Percentiles rank a stretch among this genome's conserved stretches.
Conservation (phyloP, 2,329 filamentous ascomycete species). For the Cryphonectria carpinicola region DNA sequence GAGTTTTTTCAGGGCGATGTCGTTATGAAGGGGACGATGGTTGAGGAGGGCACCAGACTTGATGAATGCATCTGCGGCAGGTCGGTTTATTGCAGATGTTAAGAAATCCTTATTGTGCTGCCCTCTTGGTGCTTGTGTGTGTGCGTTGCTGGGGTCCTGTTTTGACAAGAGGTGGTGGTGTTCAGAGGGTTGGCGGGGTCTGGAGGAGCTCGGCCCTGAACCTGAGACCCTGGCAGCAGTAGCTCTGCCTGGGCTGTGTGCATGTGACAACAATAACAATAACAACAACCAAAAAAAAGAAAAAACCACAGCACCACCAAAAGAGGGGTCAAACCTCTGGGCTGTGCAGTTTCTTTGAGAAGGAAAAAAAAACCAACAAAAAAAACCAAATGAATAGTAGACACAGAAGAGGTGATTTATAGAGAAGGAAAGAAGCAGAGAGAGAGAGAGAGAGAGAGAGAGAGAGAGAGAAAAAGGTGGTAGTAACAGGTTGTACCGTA, state of each 20-base stretch:
- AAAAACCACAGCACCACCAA: neutral
- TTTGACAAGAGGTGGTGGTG: neutral
- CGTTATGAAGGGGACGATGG: neutral
- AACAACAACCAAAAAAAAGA: neutral
- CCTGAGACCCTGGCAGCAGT: constrained; percentile 5
- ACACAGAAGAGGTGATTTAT: neutral
- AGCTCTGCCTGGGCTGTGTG: neutral
- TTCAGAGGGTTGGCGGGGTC: constrained; percentile 9
- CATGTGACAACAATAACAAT: constrained; percentile 9
- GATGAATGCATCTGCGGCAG: constrained; percentile 26
- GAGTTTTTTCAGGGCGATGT: neutral
- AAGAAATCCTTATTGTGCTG: neutral
- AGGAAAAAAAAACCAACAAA: neutral
- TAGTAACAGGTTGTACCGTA: neutral
- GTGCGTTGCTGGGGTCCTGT: constrained; percentile 1
- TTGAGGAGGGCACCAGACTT: constrained; percentile 15
- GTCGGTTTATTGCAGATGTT: neutral
- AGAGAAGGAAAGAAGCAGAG: neutral
- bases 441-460: neutral
- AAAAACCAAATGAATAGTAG: neutral
- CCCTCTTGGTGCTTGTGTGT: constrained; percentile 3
- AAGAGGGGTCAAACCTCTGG: neutral
- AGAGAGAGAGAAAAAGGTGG: neutral
- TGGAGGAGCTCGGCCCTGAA: constrained; percentile 4
- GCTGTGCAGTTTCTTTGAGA: neutral